Evolutionary conservation across 75 land plant species (phyloP), one percentile per base, ranked within the genome.

Genomic region (Larix kaempferi): DNA sequence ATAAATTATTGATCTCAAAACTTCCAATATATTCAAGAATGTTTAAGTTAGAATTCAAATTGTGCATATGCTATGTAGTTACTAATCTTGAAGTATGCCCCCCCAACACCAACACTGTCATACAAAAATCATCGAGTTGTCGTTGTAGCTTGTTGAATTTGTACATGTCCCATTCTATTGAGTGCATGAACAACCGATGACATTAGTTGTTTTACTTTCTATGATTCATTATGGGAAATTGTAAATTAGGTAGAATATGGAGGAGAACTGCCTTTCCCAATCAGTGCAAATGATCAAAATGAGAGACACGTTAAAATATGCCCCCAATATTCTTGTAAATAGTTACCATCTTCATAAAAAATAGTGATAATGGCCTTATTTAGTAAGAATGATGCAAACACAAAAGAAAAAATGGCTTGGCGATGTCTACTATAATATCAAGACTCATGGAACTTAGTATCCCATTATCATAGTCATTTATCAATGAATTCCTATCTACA

Each of bases 21-120:
- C 33, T 29, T 29, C 33, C 33, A 29, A 29, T 29, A 0, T 29
- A 1, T 29, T 29, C 33, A 29, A 92, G 83, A 80, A 94, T 77
- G 84, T 94, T 85, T 72, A 94, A 86, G 74, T 94, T 94, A n/a
- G 91, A 87, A 74, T 92, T 88, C n/a, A 94, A 88, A 82, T 81
- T 85, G 77, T 83, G 89, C 56, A 94, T 91, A 79, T 93, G 98
- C 72, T 92, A 95, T 22, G 93, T 86, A 17, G 93, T 29, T 29
- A 29, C 90, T 57, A 86, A 76, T n/a, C 86, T 87, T 21, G 93
- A 57, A 37, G 79, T 54, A 84, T 84, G 81, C 21, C 60, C 83
- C 83, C 73, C 81, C 88, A 49, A 79, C 27, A 25, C 85, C 54
- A n/a, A 81, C 86, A 78, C 92, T 92, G 57, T 92, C 94, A 84